Percentiles rank a stretch among this genome's conserved stretches.
Evolutionary conservation across 345 rosid species (phyloP).

Genomic region (Eucalyptus sp.): DNA sequence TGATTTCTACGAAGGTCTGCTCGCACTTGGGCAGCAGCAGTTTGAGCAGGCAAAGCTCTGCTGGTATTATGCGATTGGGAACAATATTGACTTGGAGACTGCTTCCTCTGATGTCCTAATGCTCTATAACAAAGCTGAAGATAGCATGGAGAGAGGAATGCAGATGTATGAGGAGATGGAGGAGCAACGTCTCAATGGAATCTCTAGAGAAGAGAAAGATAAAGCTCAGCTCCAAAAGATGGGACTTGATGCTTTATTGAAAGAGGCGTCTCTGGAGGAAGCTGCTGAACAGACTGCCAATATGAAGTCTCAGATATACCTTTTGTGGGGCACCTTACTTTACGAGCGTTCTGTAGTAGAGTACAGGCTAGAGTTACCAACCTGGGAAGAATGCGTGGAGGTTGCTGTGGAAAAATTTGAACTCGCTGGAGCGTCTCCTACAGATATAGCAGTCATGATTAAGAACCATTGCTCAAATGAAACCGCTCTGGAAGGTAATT

Average conservation of each 20-base stretch:
- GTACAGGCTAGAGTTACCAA: constrained; percentile 74
- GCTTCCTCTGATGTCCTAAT: constrained; percentile 68
- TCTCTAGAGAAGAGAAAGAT: constrained; percentile 64
- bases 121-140: constrained; percentile 97
- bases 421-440: constrained; percentile 95
- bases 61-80: constrained; percentile 80
- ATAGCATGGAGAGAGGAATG: constrained; percentile 93
- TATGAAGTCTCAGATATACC: constrained; percentile 85
- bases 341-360: constrained; percentile 96
- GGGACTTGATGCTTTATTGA: constrained; percentile 49
- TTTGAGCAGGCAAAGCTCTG: constrained; percentile 94
- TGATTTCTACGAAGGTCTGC: constrained; percentile 85
- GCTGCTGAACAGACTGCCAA: constrained; percentile 68
- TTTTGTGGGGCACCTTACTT: constrained; percentile 90
- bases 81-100: constrained; percentile 30
- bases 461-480: constrained; percentile 94
- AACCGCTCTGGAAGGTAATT: constrained; percentile 74
- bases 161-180: constrained; percentile 97
- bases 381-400: constrained; percentile 98
- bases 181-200: constrained; percentile 80
- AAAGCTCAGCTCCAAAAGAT: constrained; percentile 52
- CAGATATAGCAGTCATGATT: constrained; percentile 94
- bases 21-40: constrained; percentile 94
- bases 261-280: constrained; percentile 63
- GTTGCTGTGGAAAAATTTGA: constrained; percentile 97